Conservation (phyloP, 75 land plant genomes). For the Cupressus sempervirens region DNA sequence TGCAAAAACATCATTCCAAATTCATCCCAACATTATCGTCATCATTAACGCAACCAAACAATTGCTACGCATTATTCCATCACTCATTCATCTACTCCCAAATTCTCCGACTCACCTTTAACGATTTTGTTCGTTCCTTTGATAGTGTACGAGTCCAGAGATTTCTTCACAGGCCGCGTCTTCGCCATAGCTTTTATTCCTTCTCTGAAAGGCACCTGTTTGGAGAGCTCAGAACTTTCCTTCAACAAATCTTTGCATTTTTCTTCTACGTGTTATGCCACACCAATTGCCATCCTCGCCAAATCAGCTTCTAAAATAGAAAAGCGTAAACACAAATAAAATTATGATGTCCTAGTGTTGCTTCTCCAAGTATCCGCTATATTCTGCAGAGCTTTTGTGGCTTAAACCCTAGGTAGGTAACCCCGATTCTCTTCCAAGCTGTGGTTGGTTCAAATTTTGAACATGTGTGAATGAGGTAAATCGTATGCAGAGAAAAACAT, state of each 20-base stretch:
- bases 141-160: conserved; percentile 68
- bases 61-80: not conserved
- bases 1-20: conserved; percentile 19
- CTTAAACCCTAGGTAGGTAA: not conserved
- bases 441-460: not conserved
- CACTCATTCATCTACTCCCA: not conserved
- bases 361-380: not conserved
- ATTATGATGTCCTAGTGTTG: no score
- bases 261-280: not conserved
- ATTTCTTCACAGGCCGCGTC: conserved; percentile 58
- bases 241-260: not conserved
- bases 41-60: not conserved
- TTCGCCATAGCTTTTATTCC: conserved; percentile 46
- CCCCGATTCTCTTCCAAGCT: not conserved
- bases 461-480: not conserved
- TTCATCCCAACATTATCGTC: not conserved
- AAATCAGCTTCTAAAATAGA: not conserved
- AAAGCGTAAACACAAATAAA: not conserved
- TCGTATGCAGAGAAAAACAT: not conserved
- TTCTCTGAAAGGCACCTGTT: not conserved
- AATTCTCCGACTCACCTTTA: conserved; percentile 31
- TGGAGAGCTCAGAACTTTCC: not conserved
- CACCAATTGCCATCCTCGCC: not conserved
- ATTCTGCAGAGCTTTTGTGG: not conserved
- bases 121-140: conserved; percentile 80